Evolutionary conservation across 768 basidiomycete genomes (phyloP).

Genomic region (Tremella mesenterica): DNA sequence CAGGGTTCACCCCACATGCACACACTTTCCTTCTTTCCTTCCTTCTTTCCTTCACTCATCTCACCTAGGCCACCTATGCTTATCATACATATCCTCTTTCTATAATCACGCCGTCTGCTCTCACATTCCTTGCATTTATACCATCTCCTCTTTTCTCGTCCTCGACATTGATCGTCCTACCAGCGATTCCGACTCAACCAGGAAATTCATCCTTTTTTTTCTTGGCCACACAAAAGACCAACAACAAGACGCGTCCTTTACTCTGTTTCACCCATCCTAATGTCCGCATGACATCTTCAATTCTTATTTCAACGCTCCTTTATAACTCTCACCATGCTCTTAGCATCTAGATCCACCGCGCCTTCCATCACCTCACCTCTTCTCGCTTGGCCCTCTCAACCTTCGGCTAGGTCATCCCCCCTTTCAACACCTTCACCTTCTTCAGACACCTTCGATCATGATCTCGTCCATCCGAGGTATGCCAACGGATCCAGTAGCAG

Average conservation of each 20-base stretch:
- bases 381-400: slow-evolving; percentile 30
- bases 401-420: slow-evolving; percentile 18
- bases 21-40: too few species aligned
- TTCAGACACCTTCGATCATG: not conserved
- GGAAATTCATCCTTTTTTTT: too few species aligned
- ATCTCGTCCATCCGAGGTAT: not conserved
- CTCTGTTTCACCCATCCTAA: not conserved
- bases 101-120: too few species aligned
- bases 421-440: slow-evolving; percentile 7
- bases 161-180: too few species aligned
- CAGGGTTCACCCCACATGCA: too few species aligned
- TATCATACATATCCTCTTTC: too few species aligned
- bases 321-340: not conserved
- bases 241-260: slow-evolving; percentile 1
- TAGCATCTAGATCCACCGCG: slow-evolving; percentile 21
- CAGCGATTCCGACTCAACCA: too few species aligned
- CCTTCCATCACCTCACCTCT: slow-evolving; percentile 31
- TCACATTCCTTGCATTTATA: too few species aligned
- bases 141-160: too few species aligned
- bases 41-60: too few species aligned
- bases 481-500: slow-evolving; percentile 7
- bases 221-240: too few species aligned
- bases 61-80: too few species aligned
- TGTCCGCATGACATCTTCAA: not conserved
- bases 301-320: not conserved